Evolutionary conservation across 192 early-diverging fungal species (phyloP), one percentile per base, ranked within the genome.

Genomic region (Allomyces macrogynus): DNA sequence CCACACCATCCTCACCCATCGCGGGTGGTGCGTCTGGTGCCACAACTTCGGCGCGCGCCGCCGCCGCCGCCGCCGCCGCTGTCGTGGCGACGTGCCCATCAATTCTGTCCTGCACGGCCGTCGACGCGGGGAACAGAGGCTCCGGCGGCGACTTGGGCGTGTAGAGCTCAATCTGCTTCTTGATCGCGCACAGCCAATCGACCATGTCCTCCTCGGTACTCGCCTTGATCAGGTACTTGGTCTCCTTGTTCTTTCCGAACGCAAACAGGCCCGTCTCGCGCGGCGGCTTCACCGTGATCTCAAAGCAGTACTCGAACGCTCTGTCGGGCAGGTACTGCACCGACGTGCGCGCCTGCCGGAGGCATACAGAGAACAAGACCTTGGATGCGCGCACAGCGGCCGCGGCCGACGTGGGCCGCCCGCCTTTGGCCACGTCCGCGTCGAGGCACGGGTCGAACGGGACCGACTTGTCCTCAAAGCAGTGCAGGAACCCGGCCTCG

Each of bases 401-500:
- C 0, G 32, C 32, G 32, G 32, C 32, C 32, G 32, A 40, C 32
- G 32, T 40, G 32, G 32, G 32, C 32, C 32, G 32, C 7, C 32
- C 32, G 32, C 32, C 32, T 7, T 40, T 40, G 32, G 32, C 32
- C 32, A 40, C 32, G 32, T 40, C 32, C 7, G 32, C 5, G 32
- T 40, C 32, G 5, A 57, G 49, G 49, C 49, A 57, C 16, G 20
- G 16, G 12, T 14, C 12, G 20, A 57, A 57, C 49, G 20, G 49
- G 49, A 57, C 20, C 20, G 12, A 20, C 49, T 57, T 57, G 16
- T 57, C 49, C 43, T 65, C 60, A 26, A 65, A 65, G n/a, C 40
- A 65, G 10, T 65, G 64, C 16, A 65, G 43, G 20, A 60, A 65
- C 25, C 64, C 64, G 18, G 32, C 24, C 24, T 65, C 64, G 26